A percentile compares a stretch with the other conserved stretches of the same genome.
Evolutionary conservation across 371 early-diverging fungal species (phyloP).

Genomic region (Saksenaea oblongispora): DNA sequence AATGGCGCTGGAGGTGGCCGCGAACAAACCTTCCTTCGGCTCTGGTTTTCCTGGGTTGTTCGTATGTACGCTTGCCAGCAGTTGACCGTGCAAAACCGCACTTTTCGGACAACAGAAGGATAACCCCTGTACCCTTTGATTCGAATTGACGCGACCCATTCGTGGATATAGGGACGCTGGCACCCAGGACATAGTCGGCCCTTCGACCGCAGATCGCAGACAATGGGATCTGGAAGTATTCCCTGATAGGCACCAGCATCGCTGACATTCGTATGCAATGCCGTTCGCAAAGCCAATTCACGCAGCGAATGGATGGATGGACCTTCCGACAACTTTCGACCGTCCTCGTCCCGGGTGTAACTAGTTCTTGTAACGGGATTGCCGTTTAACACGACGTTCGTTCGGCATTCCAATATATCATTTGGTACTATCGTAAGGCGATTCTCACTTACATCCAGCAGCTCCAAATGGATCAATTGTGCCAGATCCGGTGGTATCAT

Average conservation of each 20-base stretch:
- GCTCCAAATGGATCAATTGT: constrained; percentile 47
- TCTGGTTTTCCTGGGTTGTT: not conserved
- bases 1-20: not conserved
- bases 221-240: not conserved
- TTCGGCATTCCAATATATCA: constrained; percentile 59
- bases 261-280: constrained; percentile 7
- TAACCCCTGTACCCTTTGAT: constrained; percentile 60
- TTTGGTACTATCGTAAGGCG: constrained; percentile 61
- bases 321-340: not conserved
- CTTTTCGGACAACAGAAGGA: constrained; percentile 59
- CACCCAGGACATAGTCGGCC: constrained; percentile 48
- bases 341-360: not conserved
- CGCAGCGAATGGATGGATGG: constrained; percentile 28
- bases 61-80: constrained; percentile 46
- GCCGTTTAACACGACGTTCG: constrained; percentile 58
- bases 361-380: constrained; percentile 46
- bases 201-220: constrained; percentile 15
- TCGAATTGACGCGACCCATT: constrained; percentile 64
- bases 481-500: constrained; percentile 60
- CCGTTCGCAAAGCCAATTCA: constrained; percentile 33
- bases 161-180: constrained; percentile 54
- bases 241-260: not conserved
- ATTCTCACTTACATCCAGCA: constrained; percentile 65
- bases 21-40: not conserved
- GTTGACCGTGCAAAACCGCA: constrained; percentile 52